Evolutionary conservation across 2,329 filamentous ascomycete genomes (phyloP).

Genomic region (Davidsoniella neocaledoniae): DNA sequence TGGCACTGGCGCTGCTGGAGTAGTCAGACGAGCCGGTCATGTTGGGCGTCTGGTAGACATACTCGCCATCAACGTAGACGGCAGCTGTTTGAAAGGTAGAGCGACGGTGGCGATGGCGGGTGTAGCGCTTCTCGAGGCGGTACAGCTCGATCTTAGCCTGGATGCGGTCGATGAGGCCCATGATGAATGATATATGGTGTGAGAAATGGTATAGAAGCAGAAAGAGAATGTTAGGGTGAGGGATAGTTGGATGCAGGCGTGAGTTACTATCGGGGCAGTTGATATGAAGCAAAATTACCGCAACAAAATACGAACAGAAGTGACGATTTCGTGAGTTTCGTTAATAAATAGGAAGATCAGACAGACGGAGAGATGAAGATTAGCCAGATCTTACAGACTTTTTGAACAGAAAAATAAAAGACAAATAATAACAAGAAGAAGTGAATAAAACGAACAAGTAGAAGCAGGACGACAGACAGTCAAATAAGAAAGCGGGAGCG

Average conservation of each 20-base stretch:
- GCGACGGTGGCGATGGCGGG: slow-evolving; percentile 68
- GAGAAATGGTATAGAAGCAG: neutral
- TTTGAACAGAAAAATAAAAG: neutral
- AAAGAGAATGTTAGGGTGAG: neutral
- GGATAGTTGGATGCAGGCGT: neutral
- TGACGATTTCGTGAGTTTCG: no score
- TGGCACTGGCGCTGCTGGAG: neutral
- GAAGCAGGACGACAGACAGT: neutral
- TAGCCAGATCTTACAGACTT: neutral
- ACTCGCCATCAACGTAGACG: slow-evolving; percentile 89
- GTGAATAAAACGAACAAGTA: neutral
- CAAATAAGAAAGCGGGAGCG: no score
- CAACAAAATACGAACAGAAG: no score
- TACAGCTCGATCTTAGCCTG: slow-evolving; percentile 71
- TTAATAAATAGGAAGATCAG: neutral
- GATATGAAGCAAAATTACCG: no score
- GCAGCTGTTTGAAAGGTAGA: slow-evolving; percentile 80
- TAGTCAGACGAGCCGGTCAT: slow-evolving; percentile 35
- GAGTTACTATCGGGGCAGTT: no score
- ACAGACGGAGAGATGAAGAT: neutral
- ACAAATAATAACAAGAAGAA: neutral
- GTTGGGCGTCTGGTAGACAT: slow-evolving; percentile 57
- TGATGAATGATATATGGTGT: slow-evolving; percentile 16
- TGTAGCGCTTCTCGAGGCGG: slow-evolving; percentile 89
- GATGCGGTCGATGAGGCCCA: slow-evolving; percentile 42